Base-by-base conservation (phyloP, 371 early-diverging fungal species). In the Nematocida ausubeli region DNA sequence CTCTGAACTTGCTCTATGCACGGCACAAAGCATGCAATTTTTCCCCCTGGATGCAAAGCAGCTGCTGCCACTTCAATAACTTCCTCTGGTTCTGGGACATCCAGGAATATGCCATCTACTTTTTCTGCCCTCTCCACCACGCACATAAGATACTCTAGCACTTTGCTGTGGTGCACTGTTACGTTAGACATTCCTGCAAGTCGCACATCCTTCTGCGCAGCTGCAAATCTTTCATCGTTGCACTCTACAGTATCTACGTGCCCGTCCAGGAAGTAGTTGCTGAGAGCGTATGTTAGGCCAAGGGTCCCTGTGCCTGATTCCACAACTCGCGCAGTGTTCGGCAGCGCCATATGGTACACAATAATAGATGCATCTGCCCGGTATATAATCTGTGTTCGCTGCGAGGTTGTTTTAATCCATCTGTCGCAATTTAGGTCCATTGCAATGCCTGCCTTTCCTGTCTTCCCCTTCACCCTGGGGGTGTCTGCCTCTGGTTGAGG, bases 241-340 rank as follows among this genome's bases (percentile, higher is more conserved):
- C 34, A 56, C 63, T 82, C 82, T 30, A 65, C 70, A 2, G 80
- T 82, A 56, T 66, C 26, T 14, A 82, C 65, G n/a, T 3, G 14
- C 28, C 82, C 82, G 14, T 52, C 6, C 24, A 12, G 2, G 14
- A 82, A 42, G 22, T 28, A 32, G 26, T 57, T 47, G 14, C 71
- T 65, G 24, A 82, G 63, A 6, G 30, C 65, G 16, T 69, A 64
- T 16, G 82, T 82, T 26, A 82, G 71, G 16, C 63, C 67, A 70
- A 80, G 80, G 4, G 66, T 71, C 2, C 82, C 82, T 44, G 82
- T 80, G 0, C 82, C 82, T 26, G 71, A 80, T 57, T 82, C 82
- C 14, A 82, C 52, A 30, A 82, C 71, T 4, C 7, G 35, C 1
- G n/a, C 26, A 9, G 6, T 34, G n/a, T 51, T 14, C 24, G 47